A percentile compares a stretch with the other conserved stretches of the same genome.
Evolutionary conservation across 1,284 basidiomycete species (phyloP).

Genomic region (Ceratorhiza oryzae-sativae): DNA sequence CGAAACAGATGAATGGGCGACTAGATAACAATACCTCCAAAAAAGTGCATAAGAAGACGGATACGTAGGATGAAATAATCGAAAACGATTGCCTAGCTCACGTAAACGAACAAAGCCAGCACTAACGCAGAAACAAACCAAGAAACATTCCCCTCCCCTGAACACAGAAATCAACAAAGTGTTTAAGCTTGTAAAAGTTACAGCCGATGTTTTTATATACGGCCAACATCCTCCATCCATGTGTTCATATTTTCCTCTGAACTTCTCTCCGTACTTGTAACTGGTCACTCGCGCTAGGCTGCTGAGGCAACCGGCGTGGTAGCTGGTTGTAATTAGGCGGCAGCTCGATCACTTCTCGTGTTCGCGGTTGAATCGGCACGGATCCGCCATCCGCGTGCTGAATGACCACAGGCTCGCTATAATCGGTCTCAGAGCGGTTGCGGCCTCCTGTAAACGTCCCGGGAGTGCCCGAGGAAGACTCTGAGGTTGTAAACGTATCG

Average conservation of each 20-base stretch:
- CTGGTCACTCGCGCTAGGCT: background rate
- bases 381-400: slow-evolving; percentile 23
- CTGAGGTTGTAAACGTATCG: background rate
- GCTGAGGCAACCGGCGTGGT: slow-evolving; percentile 2
- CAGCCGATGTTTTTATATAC: background rate
- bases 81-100: slow-evolving; percentile 2
- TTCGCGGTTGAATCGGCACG: slow-evolving; percentile 6
- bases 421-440: background rate
- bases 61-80: slow-evolving; percentile 37
- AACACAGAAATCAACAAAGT: background rate
- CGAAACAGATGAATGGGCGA: no score
- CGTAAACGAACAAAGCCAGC: background rate
- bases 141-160: no score
- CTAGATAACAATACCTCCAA: no score
- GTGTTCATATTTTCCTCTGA: background rate
- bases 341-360: slow-evolving; percentile 29
- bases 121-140: background rate
- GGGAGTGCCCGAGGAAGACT: background rate
- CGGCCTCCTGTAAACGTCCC: background rate
- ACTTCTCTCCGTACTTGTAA: background rate
- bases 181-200: background rate
- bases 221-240: background rate
- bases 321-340: slow-evolving; percentile 28
- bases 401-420: slow-evolving; percentile 19
- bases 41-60: slow-evolving; percentile 19